A percentile compares a stretch with the other conserved stretches of the same genome.
phyloP scores from a whole-genome alignment of 495 filamentous ascomycete species.

The Pseudevernia furfuracea region DNA sequence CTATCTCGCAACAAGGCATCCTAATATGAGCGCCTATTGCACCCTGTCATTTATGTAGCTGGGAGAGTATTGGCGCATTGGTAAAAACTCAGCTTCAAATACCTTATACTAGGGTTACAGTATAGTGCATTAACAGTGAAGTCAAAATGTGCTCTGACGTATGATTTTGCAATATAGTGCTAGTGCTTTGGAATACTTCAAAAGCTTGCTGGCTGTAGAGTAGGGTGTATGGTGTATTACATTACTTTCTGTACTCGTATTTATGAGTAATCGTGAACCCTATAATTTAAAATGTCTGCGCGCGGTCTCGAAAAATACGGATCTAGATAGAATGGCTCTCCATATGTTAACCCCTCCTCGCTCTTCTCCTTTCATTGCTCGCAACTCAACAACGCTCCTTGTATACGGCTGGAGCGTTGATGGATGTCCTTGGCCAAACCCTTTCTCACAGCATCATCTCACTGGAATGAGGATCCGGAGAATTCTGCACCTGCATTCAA shows the following conservation, averaged over 20 bases:
- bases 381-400: background rate
- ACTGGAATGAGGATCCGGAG: background rate
- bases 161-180: background rate
- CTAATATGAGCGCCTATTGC: background rate
- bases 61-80: background rate
- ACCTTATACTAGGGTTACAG: background rate
- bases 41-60: no score
- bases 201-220: no score
- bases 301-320: no score
- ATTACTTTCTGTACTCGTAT: background rate
- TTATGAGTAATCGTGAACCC: background rate
- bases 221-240: background rate
- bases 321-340: no score
- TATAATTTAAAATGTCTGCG: background rate
- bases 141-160: slow-evolving; percentile 2
- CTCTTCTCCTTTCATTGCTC: background rate
- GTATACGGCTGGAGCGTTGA: background rate
- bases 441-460: background rate
- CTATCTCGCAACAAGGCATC: background rate
- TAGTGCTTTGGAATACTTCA: no score
- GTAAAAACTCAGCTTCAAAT: background rate
- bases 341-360: no score
- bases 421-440: background rate
- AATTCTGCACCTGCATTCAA: background rate
- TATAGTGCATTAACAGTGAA: background rate